Conservation (phyloP, 2,329 filamentous ascomycete genomes). For the Colletotrichum simmondsii region DNA sequence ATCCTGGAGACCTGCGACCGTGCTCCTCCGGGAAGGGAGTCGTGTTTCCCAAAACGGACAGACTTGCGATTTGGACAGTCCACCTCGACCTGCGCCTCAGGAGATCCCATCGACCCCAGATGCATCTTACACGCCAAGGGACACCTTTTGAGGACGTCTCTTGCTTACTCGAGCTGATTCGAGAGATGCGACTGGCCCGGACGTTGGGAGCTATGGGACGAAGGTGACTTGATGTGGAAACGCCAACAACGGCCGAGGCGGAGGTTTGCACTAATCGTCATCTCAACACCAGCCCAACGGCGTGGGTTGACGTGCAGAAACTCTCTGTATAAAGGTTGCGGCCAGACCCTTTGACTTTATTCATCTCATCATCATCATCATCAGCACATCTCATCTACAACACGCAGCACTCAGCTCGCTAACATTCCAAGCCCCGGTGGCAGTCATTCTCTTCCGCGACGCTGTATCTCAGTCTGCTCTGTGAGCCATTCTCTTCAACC, state of each 20-base stretch:
- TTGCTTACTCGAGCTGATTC: not conserved
- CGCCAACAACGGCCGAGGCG: conserved; percentile 3
- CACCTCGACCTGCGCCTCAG: conserved; percentile 17
- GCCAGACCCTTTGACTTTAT: not conserved
- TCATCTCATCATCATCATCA: conserved; percentile 16
- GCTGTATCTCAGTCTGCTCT: conserved; percentile 11
- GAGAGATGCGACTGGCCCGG: conserved; percentile 24
- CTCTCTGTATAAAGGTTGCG: conserved; percentile 26
- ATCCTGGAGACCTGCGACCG: conserved; percentile 21
- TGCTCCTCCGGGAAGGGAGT: conserved; percentile 19
- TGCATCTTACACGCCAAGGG: conserved; percentile 22
- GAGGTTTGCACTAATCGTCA: conserved; percentile 13
- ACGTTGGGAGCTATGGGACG: conserved; percentile 11
- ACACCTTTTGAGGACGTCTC: not conserved
- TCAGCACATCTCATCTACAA: not conserved
- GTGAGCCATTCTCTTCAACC: not conserved
- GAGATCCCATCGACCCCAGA: conserved; percentile 12
- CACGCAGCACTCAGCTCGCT: conserved; percentile 12
- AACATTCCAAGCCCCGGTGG: conserved; percentile 31
- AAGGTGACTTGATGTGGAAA: conserved; percentile 2
- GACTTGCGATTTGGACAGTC: conserved; percentile 28
- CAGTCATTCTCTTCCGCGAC: conserved; percentile 22
- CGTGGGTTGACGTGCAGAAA: conserved; percentile 9
- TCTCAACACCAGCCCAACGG: conserved; percentile 15
- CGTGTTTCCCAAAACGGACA: conserved; percentile 34